A percentile compares a stretch with the other conserved stretches of the same genome.
Conservation (phyloP, 352 stramenopile genomes). For the Hyaloperonospora arabidopsidis region DNA sequence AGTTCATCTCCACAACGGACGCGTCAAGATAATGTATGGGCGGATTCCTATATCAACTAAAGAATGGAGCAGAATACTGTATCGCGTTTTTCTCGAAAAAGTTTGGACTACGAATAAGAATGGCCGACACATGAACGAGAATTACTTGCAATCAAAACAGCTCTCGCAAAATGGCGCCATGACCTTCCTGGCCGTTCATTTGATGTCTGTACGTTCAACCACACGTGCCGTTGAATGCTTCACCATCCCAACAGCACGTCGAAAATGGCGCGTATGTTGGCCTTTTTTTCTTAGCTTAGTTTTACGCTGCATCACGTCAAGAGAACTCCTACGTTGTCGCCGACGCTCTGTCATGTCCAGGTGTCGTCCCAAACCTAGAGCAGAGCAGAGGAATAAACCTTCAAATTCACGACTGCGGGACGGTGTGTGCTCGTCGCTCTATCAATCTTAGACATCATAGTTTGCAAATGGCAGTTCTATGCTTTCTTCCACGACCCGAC, state of each 20-base stretch:
- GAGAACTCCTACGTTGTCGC: no score
- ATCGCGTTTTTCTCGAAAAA: constrained; percentile 19
- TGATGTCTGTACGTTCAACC: neutral
- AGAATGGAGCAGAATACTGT: constrained; percentile 14
- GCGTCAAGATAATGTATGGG: constrained; percentile 16
- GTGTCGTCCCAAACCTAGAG: no score
- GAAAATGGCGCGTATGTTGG: neutral
- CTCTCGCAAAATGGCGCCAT: neutral
- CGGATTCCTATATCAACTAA: constrained; percentile 3
- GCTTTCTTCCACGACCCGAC: no score
- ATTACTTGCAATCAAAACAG: neutral
- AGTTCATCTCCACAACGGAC: constrained; percentile 30
- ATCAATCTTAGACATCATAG: no score
- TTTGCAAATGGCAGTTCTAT: no score
- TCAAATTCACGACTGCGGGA: no score
- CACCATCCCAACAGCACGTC: neutral
- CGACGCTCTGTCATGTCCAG: no score
- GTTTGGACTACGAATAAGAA: neutral
- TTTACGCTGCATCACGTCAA: neutral
- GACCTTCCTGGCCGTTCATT: neutral
- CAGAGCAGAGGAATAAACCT: no score
- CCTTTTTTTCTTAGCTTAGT: neutral
- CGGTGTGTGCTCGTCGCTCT: no score
- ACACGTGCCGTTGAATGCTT: neutral
- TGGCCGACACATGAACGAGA: neutral